Base-by-base conservation (phyloP, 768 basidiomycete species). In the Lactifluus echinatus region DNA sequence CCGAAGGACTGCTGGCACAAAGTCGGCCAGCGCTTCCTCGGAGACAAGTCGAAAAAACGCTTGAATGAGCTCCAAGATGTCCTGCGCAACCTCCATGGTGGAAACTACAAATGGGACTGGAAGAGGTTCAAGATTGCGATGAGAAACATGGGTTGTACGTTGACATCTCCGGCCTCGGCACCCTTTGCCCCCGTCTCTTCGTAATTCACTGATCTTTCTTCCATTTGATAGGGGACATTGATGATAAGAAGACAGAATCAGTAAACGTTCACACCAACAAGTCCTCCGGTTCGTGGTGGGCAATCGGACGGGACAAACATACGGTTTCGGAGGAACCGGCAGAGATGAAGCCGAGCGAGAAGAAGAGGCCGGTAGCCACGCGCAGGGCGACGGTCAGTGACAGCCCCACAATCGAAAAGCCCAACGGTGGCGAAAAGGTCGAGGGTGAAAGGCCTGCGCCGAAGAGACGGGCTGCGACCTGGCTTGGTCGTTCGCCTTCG, bases 1-100 rank as follows among this genome's bases (percentile, higher is more conserved):
- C 88, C 88, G 37, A 79, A 85, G 67, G 86, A 89, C 63, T 89
- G 79, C 70, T 89, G 88, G 88, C 81, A 88, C 74, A 86, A 86
- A 63, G 85, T 85, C 49, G 88, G 79, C 21, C 85, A 87, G 66
- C 82, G 84, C 65, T 88, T 79, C 67, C 80, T 90, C 77, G 85
- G 82, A 1, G 77, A 77, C 36, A 80, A 81, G 63, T 86, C 88
- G n/a, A 81, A 74, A 68, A 74, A 74, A 36, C 79, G 84, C 74
- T 78, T 90, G 57, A 72, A 78, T 31, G 86, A 89, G 64, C 71
- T 90, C 56, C 87, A 87, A 70, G 78, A 77, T 43, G 85, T 90
- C 56, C 79, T 90, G 73, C 73, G 77, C 39, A 80, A 86, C 66
- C 79, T 90, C 61, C 79, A 89, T 59, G 87, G 85, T 11, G 85